phyloP scores from a whole-genome alignment of 768 basidiomycete genomes.

The Termitomyces titanicus region DNA sequence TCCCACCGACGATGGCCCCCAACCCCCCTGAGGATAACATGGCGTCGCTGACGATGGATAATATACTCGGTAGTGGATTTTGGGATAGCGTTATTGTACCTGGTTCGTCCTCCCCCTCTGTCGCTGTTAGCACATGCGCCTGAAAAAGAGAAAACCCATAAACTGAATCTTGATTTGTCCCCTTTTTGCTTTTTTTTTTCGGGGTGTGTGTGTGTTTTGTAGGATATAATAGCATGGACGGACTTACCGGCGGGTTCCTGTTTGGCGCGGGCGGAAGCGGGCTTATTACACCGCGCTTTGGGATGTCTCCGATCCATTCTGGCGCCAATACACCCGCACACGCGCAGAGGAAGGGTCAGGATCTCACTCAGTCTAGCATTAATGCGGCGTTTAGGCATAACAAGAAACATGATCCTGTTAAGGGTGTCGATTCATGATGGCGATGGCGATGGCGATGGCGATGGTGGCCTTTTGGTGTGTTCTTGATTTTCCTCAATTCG shows the following conservation, averaged over 20 bases:
- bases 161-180: too few species aligned
- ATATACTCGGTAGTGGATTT: constrained; percentile 72
- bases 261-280: constrained; percentile 83
- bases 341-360: constrained; percentile 3
- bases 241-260: constrained; percentile 80
- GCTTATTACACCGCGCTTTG: constrained; percentile 71
- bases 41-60: constrained; percentile 72
- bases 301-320: constrained; percentile 56
- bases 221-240: constrained; percentile 85
- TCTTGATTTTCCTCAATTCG: too few species aligned
- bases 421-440: constrained; percentile 13
- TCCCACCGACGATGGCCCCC: constrained; percentile 84
- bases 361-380: constrained; percentile 42
- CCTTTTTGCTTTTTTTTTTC: background rate
- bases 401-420: constrained; percentile 27
- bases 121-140: too few species aligned
- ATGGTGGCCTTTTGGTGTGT: too few species aligned
- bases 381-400: constrained; percentile 41
- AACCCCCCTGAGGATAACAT: constrained; percentile 36
- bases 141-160: too few species aligned
- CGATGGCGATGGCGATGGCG: too few species aligned
- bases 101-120: constrained; percentile 45
- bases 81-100: constrained; percentile 90
- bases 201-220: constrained; percentile 1
- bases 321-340: constrained; percentile 46